phyloP scores from a whole-genome alignment of 257 asterid genomes.

The Nicotiana otophora region DNA sequence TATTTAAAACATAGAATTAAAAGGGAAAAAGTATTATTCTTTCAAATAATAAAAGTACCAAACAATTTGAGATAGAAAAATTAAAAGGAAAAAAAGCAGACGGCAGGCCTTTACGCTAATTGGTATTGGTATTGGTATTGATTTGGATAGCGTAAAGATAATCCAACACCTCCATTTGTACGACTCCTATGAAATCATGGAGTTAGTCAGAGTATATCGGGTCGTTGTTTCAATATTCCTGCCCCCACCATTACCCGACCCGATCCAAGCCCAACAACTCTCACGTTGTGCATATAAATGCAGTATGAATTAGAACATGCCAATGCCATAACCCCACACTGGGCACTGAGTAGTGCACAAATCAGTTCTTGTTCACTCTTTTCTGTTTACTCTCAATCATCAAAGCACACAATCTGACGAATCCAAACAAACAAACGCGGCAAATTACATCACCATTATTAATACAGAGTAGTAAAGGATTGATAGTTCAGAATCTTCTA shows the following conservation, averaged over 20 bases:
- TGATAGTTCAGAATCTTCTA: not conserved
- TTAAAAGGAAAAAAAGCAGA: not conserved
- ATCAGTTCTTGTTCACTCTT: not conserved
- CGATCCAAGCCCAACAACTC: not conserved
- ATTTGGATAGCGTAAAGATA: not conserved
- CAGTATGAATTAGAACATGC: not conserved
- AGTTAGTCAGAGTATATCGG: not conserved
- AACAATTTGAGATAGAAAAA: not conserved
- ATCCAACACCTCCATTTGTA: not conserved
- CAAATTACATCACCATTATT: constrained; percentile 16
- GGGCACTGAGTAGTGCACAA: not conserved
- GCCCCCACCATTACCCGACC: not conserved
- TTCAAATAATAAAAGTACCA: too few species aligned
- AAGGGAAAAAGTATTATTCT: too few species aligned
- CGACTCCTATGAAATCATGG: not conserved
- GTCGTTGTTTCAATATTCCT: not conserved
- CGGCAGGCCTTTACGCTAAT: not conserved
- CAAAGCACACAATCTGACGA: constrained; percentile 25
- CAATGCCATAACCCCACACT: not conserved
- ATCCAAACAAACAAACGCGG: constrained; percentile 35
- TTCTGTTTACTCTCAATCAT: not conserved
- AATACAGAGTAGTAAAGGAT: not conserved
- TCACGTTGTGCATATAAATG: not conserved
- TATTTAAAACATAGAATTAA: too few species aligned
- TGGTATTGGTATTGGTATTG: not conserved